phyloP scores from a whole-genome alignment of 148 eudicot species.

The Vaccinium corymbosum region DNA sequence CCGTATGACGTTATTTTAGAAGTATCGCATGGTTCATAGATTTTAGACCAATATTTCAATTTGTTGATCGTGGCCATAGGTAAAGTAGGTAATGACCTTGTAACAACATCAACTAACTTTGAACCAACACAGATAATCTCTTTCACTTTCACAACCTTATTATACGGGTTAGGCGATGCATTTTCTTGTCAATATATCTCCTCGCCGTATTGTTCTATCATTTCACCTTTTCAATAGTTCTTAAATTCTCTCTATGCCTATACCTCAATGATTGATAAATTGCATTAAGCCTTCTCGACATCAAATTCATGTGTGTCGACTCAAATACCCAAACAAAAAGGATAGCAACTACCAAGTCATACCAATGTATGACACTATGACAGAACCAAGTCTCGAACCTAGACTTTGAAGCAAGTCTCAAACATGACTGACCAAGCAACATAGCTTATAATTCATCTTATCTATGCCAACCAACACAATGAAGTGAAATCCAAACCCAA shows the following conservation, averaged over 20 bases:
- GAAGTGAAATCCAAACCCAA: neutral
- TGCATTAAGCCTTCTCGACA: neutral
- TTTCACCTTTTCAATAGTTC: neutral
- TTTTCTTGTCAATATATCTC: neutral
- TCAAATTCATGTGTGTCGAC: neutral
- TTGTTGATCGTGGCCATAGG: neutral
- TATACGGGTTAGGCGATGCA: neutral
- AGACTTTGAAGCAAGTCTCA: neutral
- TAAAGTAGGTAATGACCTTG: neutral
- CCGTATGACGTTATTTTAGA: neutral
- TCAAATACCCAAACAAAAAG: neutral
- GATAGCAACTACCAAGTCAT: neutral
- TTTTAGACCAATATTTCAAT: neutral
- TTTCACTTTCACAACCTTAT: neutral
- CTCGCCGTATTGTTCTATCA: neutral
- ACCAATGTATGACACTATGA: neutral
- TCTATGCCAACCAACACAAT: neutral
- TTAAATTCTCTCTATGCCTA: neutral
- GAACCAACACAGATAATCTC: neutral
- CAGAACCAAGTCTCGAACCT: neutral
- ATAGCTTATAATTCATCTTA: neutral
- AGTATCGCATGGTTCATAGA: neutral
- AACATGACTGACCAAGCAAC: constrained; percentile 6
- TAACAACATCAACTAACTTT: neutral
- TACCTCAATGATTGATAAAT: neutral